A percentile compares a stretch with the other conserved stretches of the same genome.
These are phyloP conservation scores for Luzula sylvatica DNA, from an alignment of 176 grass and related monocot genomes.

Conservation along the genomic window DNA sequence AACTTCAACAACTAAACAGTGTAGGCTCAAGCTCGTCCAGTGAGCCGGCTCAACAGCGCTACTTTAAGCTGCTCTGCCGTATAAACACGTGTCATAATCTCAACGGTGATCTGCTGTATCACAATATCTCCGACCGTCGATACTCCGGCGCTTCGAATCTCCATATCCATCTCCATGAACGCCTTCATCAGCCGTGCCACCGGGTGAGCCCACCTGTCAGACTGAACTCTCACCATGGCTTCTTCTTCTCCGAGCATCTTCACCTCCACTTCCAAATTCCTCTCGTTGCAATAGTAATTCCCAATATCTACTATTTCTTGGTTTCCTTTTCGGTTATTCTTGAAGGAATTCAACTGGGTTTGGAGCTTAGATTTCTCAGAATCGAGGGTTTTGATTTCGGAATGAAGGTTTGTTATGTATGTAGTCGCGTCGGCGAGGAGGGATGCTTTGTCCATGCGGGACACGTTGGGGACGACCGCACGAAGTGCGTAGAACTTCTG, in stretches of 20 bases:
- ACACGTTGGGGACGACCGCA: conserved; percentile 34
- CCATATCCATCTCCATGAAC: neutral
- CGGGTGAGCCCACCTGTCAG: conserved; percentile 18
- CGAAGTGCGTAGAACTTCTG: conserved; percentile 43
- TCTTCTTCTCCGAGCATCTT: conserved; percentile 13
- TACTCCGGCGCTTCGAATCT: neutral
- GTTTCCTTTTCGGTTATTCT: neutral
- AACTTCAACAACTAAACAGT: no score
- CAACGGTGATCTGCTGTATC: conserved; percentile 11
- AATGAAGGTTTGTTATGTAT: conserved; percentile 33
- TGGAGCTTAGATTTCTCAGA: conserved; percentile 8
- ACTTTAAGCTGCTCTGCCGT: conserved; percentile 10
- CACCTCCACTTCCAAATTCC: conserved; percentile 9
- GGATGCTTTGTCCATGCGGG: conserved; percentile 46
- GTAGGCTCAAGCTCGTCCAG: conserved; percentile 1
- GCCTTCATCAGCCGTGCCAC: conserved; percentile 5
- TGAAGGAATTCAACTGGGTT: neutral
- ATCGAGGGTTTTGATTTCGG: conserved; percentile 16
- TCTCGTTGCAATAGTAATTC: neutral
- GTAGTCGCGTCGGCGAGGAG: conserved; percentile 29
- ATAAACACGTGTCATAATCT: neutral
- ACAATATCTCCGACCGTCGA: conserved; percentile 11
- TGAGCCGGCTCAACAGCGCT: neutral
- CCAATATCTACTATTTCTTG: neutral
- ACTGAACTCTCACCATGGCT: conserved; percentile 12